These are phyloP conservation scores for Cronartium quercuum DNA, from an alignment of 1,284 basidiomycete genomes.

Conservation along the genomic window DNA sequence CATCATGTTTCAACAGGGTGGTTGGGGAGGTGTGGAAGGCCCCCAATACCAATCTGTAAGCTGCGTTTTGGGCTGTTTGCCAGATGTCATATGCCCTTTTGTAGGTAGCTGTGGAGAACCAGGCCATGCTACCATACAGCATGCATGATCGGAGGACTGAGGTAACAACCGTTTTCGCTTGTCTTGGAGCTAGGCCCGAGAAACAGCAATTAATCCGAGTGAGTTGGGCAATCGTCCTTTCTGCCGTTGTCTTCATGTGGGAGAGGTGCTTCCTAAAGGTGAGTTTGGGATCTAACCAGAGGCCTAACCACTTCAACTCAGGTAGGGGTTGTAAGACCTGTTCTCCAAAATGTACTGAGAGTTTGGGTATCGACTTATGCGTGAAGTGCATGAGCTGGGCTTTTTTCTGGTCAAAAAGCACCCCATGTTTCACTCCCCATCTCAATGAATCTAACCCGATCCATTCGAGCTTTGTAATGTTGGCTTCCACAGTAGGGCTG, in stretches of 20 bases:
- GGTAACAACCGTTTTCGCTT: neutral
- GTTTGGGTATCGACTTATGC: neutral
- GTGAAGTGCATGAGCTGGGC: neutral
- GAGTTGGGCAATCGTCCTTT: neutral
- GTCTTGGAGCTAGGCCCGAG: too few relatives aligned
- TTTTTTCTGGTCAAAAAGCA: slow-evolving; percentile 9
- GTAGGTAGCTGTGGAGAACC: neutral
- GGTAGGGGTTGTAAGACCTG: neutral
- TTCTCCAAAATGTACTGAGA: neutral
- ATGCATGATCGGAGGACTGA: neutral
- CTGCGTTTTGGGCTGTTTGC: neutral
- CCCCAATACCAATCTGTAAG: neutral
- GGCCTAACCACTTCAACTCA: neutral
- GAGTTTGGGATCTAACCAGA: neutral
- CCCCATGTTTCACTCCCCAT: neutral
- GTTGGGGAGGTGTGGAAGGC: neutral
- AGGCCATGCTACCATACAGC: neutral
- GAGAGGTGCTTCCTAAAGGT: neutral
- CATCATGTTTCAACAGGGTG: neutral
- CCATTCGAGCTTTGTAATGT: neutral
- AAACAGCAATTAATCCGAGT: neutral
- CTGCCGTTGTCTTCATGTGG: neutral
- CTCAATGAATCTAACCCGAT: neutral
- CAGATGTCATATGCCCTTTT: neutral
- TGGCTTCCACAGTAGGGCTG: neutral